These are phyloP conservation scores for Tricholomella constricta DNA, from an alignment of 768 basidiomycete genomes.

Conservation along the genomic window DNA sequence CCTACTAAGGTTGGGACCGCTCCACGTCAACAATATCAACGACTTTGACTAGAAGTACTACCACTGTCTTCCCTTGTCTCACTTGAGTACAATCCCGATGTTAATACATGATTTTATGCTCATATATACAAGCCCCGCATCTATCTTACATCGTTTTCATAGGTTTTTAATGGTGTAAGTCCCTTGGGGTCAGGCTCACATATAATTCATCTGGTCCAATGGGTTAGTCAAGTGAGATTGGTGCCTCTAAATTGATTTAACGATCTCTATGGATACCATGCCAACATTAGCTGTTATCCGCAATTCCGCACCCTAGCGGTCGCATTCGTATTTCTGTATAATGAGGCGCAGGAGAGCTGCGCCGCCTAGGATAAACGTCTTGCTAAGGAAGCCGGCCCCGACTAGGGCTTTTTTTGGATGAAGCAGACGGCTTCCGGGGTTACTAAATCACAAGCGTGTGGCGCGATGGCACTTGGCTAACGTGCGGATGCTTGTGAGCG, in stretches of 20 bases:
- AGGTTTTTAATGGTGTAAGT: constrained; percentile 11
- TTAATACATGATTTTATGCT: not conserved
- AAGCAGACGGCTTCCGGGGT: not conserved
- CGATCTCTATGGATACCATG: not conserved
- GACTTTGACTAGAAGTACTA: too few relatives aligned
- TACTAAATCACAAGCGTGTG: constrained; percentile 6
- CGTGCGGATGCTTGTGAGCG: too few relatives aligned
- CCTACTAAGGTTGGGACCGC: too few relatives aligned
- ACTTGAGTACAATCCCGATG: constrained; percentile 7
- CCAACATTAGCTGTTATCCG: not conserved
- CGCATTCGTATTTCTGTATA: constrained; percentile 5
- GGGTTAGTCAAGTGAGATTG: constrained; percentile 1
- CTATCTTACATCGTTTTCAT: not conserved
- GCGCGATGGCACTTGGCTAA: constrained; percentile 10
- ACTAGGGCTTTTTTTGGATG: constrained; percentile 9
- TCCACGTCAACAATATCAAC: too few relatives aligned
- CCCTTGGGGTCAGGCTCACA: too few relatives aligned
- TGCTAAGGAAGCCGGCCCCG: not conserved
- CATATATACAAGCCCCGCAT: not conserved
- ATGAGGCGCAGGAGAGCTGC: not conserved
- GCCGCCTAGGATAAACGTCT: constrained; percentile 1
- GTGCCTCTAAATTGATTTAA: not conserved
- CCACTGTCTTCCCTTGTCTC: too few relatives aligned
- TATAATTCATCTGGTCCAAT: too few relatives aligned
- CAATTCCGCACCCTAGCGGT: constrained; percentile 4